Percentiles rank a stretch among this genome's conserved stretches.
These are phyloP conservation scores for Blastobotrys peoriensis DNA, from an alignment of 805 yeast species.

Conservation along the genomic window DNA sequence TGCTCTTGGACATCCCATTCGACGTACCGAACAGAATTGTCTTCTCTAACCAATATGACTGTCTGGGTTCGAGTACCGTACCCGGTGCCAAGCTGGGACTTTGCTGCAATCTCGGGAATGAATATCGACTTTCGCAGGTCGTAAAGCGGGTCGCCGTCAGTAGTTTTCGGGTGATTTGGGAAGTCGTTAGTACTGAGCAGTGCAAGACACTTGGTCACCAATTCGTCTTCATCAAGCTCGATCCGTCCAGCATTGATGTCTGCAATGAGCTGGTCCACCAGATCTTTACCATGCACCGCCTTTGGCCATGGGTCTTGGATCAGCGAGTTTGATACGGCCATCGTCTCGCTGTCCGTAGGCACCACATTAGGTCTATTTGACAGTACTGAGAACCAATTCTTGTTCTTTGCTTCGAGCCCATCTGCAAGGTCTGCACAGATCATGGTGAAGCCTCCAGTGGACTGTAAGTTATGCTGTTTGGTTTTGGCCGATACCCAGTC, in stretches of 20 bases:
- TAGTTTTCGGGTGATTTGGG: conserved; percentile 16
- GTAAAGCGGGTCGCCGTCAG: conserved; percentile 32
- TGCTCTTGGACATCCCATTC: conserved; percentile 41
- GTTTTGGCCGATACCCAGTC: not conserved
- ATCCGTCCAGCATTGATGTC: conserved; percentile 16
- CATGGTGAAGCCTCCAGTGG: conserved; percentile 59
- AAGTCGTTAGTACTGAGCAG: conserved; percentile 46
- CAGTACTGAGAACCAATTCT: conserved; percentile 45
- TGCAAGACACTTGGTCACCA: conserved; percentile 48
- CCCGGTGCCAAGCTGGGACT: conserved; percentile 42
- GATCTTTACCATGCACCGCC: conserved; percentile 48
- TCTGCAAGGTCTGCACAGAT: conserved; percentile 45
- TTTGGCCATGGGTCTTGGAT: conserved; percentile 71
- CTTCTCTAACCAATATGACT: conserved; percentile 51
- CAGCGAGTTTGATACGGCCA: conserved; percentile 67
- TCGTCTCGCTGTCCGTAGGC: conserved; percentile 28
- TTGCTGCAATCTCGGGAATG: conserved; percentile 56
- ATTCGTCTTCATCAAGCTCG: conserved; percentile 21
- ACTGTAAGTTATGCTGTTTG: conserved; percentile 30
- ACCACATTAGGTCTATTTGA: conserved; percentile 26
- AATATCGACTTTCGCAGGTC: conserved; percentile 55
- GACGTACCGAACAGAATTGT: conserved; percentile 48
- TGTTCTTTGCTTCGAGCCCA: conserved; percentile 20
- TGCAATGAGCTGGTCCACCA: conserved; percentile 27
- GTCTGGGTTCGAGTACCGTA: conserved; percentile 92